Base-by-base conservation (phyloP, 176 grass and related monocot genomes). In the Bonia amplexicaulis region DNA sequence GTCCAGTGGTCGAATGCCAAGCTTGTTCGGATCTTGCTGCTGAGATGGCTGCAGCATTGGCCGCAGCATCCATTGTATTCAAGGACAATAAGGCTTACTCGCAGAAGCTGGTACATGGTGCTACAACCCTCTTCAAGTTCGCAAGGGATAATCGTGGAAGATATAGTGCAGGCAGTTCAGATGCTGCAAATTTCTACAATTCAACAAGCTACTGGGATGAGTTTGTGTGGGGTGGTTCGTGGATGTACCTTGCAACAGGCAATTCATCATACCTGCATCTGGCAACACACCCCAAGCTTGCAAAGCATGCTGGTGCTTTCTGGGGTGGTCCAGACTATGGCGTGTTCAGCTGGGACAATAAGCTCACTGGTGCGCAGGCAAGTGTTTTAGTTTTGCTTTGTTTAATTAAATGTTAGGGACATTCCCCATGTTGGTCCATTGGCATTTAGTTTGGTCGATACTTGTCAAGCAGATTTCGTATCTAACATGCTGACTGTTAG, bases 291-390 rank as follows among this genome's bases (percentile, higher is more conserved):
- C 87, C 89, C 41, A 87, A 70, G 44, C 87, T 98, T 76, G 96
- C 96, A 1, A 95, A 85, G 69, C 77, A 95, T 85, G 96, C 91
- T 40, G 93, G 93, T 9, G 89, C 93, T 58, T 98, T 92, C 74
- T 90, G 91, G 91, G 91, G 80, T 68, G 91, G 85, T 22, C 85
- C 85, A 1, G 85, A 93, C 72, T 95, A 95, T 87, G 96, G 96
- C 2, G 89, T 98, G 29, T 93, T 98, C 88, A 98, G 96, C 83
- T 98, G 96, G 96, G 91, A 98, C 80, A 95, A 95, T 91, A 95
- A 98, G 73, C 85, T 98, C 79, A 88, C 93, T 51, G 96, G 93
- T 84, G 93, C 91, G 79, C 96, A 98, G 85, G 96, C 95, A 86
- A 85, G 81, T 47, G 25, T 48, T 6, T 20, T 78, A 74, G 13